Evolutionary conservation across 2,329 filamentous ascomycete species (phyloP), one percentile per base, ranked within the genome.

Genomic region (Xylaria sp.): DNA sequence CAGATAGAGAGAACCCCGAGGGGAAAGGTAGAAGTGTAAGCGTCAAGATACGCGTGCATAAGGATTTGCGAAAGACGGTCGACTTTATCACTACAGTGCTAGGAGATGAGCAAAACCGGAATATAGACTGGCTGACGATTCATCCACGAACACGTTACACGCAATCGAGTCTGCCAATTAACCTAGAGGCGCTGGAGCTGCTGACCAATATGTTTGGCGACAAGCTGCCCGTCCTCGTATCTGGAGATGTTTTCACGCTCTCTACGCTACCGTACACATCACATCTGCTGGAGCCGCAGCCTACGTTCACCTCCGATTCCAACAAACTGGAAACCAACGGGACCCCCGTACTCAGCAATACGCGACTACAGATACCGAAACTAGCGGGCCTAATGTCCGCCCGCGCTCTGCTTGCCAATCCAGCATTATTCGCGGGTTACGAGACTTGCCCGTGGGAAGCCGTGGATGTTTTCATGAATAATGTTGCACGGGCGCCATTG

Each of bases 21-120:
- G 64, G 74, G 54, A 62, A 52, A 5, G 84, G 83, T 0, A 74
- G 85, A 60, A 88, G 85, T 67, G 83, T 91, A 11, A 90, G 87
- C 71, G 85, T 90, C 65, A 91, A 91, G 77, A 90, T 91, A 41
- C 79, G 89, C 3, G 82, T 91, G 6, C 87, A 90, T 70, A 82
- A 83, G 48, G 87, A 91, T 70, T 70, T 90, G 10, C 78, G 84
- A 47, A 80, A 77, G 73, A 86, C 85, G 4, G 80, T 88, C 56
- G 83, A 87, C 68, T 90, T 88, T 69, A 80, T 91, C 54, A 81
- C 83, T 56, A 85, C 84, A 0, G 85, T 91, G 8, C 78, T 90
- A 47, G 82, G 81, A 1, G 81, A 85, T 60, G 73, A 78, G 4
- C 73, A 63, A 4, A 72, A 79, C 63, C 77, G 83, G 9, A 79